phyloP scores from a whole-genome alignment of 495 filamentous ascomycete species.

The Ascodesmis nigricans region DNA sequence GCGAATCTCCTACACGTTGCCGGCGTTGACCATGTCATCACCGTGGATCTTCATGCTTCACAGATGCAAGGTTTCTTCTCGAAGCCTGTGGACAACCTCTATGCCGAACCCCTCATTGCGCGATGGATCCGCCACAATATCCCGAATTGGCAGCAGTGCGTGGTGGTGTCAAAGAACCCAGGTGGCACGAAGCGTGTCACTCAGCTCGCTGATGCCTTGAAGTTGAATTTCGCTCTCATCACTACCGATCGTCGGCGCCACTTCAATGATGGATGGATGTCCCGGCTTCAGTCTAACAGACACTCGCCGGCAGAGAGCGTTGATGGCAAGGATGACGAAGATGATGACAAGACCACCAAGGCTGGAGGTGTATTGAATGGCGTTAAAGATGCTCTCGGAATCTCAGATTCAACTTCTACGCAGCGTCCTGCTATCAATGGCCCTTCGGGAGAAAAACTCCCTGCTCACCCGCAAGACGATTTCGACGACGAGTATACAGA shows the following conservation, averaged over 20 bases:
- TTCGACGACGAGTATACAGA: constrained; percentile 56
- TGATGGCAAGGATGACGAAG: constrained; percentile 11
- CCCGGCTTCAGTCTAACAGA: constrained; percentile 20
- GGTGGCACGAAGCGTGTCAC: constrained; percentile 93
- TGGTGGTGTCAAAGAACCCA: constrained; percentile 94
- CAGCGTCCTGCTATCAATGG: constrained; percentile 3
- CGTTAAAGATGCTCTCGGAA: neutral
- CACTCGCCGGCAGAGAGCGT: constrained; percentile 21
- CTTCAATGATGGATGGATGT: constrained; percentile 28
- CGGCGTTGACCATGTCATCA: constrained; percentile 91
- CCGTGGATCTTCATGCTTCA: constrained; percentile 84
- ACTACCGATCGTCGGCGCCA: constrained; percentile 71
- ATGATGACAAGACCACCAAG: neutral
- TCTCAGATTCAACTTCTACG: no score
- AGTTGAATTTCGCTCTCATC: constrained; percentile 91
- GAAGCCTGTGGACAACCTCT: constrained; percentile 91
- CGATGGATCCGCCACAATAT: constrained; percentile 87
- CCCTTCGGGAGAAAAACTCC: constrained; percentile 9
- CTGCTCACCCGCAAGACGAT: constrained; percentile 23
- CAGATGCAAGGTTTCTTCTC: constrained; percentile 99
- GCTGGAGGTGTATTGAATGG: constrained; percentile 3
- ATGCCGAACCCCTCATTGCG: constrained; percentile 88
- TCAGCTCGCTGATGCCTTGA: constrained; percentile 85
- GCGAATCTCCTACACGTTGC: constrained; percentile 85
- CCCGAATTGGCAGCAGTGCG: constrained; percentile 64